Evolutionary conservation across 495 filamentous ascomycete species (phyloP).

Genomic region (Aspergillus cavernicola): DNA sequence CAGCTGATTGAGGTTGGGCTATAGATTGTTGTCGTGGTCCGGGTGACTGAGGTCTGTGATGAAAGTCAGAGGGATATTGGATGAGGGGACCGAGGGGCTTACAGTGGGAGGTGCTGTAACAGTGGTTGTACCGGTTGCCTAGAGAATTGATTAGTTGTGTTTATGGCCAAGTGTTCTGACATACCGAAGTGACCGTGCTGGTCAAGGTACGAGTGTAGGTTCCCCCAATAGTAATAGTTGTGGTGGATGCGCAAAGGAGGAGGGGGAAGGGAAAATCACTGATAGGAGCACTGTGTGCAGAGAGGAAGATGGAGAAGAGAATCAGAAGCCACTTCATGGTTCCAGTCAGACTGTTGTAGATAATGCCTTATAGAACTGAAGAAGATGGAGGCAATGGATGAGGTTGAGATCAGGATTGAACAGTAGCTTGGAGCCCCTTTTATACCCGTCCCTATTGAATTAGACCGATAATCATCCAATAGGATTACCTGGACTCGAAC

Average conservation of each 20-base stretch:
- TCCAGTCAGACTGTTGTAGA: too few relatives aligned
- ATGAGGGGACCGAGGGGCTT: not conserved
- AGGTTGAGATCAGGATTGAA: too few relatives aligned
- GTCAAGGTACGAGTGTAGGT: slow-evolving; percentile 5
- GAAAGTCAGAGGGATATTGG: not conserved
- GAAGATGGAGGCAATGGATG: too few relatives aligned
- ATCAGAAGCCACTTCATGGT: too few relatives aligned
- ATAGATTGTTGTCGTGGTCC: slow-evolving; percentile 3
- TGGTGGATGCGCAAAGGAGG: slow-evolving; percentile 3
- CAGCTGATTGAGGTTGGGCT: slow-evolving; percentile 4
- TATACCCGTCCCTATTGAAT: too few relatives aligned
- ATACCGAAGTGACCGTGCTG: slow-evolving; percentile 8
- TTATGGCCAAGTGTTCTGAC: not conserved
- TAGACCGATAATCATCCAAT: too few relatives aligned
- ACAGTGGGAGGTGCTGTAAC: slow-evolving; percentile 3
- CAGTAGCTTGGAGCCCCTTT: too few relatives aligned
- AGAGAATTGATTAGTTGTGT: not conserved
- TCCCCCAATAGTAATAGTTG: slow-evolving; percentile 3
- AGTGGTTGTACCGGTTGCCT: slow-evolving; percentile 3
- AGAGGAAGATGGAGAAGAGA: too few relatives aligned
- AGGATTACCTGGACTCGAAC: too few relatives aligned
- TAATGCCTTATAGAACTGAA: too few relatives aligned
- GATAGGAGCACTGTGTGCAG: too few relatives aligned
- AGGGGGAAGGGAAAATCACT: not conserved
- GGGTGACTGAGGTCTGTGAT: not conserved